These are phyloP conservation scores for Stylosanthes scabra DNA, from an alignment of 331 rosid species.

Conservation along the genomic window DNA sequence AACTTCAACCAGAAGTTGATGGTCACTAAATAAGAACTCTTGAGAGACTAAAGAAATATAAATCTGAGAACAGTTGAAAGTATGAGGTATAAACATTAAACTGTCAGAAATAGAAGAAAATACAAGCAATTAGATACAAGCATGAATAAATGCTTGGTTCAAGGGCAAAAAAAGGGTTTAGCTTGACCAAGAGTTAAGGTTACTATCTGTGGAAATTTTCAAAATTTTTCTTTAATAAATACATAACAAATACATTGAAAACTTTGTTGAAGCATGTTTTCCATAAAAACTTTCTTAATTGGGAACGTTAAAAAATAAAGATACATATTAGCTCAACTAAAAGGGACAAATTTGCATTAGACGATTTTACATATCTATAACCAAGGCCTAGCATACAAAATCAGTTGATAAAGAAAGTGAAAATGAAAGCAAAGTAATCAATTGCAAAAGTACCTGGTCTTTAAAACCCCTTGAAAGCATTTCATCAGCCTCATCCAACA, in stretches of 20 bases:
- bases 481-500: conserved; percentile 89
- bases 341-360: not conserved
- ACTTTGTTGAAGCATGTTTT: too few relatives aligned
- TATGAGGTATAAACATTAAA: not conserved
- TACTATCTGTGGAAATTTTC: too few relatives aligned
- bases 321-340: too few relatives aligned
- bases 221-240: too few relatives aligned
- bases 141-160: not conserved
- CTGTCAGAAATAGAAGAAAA: conserved; percentile 4
- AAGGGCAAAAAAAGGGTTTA: not conserved
- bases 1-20: not conserved
- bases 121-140: not conserved
- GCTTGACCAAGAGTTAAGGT: too few relatives aligned
- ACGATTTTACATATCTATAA: not conserved
- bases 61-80: not conserved
- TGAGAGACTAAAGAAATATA: not conserved
- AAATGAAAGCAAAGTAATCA: not conserved
- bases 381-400: not conserved
- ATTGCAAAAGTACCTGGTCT: conserved; percentile 63
- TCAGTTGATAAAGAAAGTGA: not conserved
- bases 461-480: conserved; percentile 88
- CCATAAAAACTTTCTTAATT: too few relatives aligned
- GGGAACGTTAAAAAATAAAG: too few relatives aligned
- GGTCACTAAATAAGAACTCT: conserved; percentile 4
- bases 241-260: too few relatives aligned